Evolutionary conservation across 1,284 basidiomycete genomes (phyloP), one percentile per base, ranked within the genome.

Genomic region (Moesziomyces sp.): DNA sequence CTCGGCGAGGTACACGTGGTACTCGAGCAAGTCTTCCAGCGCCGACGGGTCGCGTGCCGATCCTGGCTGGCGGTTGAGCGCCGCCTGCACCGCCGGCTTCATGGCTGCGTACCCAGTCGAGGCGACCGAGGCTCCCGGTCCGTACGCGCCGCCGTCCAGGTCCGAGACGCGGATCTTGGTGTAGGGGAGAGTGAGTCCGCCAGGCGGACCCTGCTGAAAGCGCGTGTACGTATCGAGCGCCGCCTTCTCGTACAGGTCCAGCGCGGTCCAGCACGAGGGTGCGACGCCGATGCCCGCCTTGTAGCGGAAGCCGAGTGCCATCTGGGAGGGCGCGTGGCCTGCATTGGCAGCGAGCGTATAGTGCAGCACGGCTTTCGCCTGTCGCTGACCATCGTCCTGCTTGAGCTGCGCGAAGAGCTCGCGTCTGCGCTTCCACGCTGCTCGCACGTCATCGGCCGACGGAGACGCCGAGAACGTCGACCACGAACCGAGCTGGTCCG

Each of bases 291-390:
- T 95, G 0, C 97, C 97, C 26, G 91, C 91, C 92, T 93, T 97
- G 82, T 95, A 91, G n/a, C 94, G 89, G 84, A 96, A 98, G 0
- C 91, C 97, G 42, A 99, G 87, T 0, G 93, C 90, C 92, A 96
- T 94, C 83, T 95, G 91, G 0, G 96, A 92, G 5, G 92, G 90
- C 74, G 90, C 89, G 85, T 95, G 89, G 0, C 92, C 93, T 18
- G 91, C 91, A 56, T 94, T 90, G 2, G 93, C 94, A 2, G 94
- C 91, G 80, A 98, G 95, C 0, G 94, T 96, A 83, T 95, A 94
- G 83, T 97, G 93, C 0, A 98, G 86, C 61, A 96, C 89, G 0
- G 96, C 93, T 84, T 90, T 78, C 23, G 64, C 60, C 48, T 75
- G 73, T 5, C 68, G 43, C 21, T 72, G 60, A 5, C 68, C 68